These are phyloP conservation scores for Quillaja saponaria DNA, from an alignment of 306 rosid genomes.

Conservation along the genomic window DNA sequence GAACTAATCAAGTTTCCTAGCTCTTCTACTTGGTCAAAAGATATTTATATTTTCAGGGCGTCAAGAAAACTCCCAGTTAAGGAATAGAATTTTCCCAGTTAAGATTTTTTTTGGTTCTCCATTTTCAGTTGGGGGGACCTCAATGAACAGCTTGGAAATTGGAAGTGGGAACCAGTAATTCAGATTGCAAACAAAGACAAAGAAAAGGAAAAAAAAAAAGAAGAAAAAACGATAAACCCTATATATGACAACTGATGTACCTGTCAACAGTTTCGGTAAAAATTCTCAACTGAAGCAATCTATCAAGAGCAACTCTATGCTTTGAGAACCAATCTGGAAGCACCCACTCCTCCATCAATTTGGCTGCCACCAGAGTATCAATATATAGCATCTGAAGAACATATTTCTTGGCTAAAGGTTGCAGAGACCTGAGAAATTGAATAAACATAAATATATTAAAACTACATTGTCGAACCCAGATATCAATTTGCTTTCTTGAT, in stretches of 20 bases:
- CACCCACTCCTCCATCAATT: constrained; percentile 90
- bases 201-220: neutral
- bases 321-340: constrained; percentile 82
- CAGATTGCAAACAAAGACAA: constrained; percentile 3
- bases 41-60: constrained; percentile 20
- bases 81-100: constrained; percentile 5
- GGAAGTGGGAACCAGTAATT: constrained; percentile 2
- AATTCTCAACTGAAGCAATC: constrained; percentile 80
- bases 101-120: neutral
- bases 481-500: neutral
- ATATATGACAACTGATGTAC: constrained; percentile 26
- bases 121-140: no score
- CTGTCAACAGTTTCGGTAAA: constrained; percentile 71
- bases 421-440: constrained; percentile 68
- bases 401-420: constrained; percentile 87
- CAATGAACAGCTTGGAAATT: constrained; percentile 9
- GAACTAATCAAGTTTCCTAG: no score
- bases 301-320: constrained; percentile 83
- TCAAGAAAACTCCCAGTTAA: constrained; percentile 12
- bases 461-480: constrained; percentile 6
- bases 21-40: neutral
- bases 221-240: no score
- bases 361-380: constrained; percentile 63
- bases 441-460: constrained; percentile 8
- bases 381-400: constrained; percentile 71